Evolutionary conservation across 192 early-diverging fungal genomes (phyloP).

Genomic region (Kickxella alabastrina): DNA sequence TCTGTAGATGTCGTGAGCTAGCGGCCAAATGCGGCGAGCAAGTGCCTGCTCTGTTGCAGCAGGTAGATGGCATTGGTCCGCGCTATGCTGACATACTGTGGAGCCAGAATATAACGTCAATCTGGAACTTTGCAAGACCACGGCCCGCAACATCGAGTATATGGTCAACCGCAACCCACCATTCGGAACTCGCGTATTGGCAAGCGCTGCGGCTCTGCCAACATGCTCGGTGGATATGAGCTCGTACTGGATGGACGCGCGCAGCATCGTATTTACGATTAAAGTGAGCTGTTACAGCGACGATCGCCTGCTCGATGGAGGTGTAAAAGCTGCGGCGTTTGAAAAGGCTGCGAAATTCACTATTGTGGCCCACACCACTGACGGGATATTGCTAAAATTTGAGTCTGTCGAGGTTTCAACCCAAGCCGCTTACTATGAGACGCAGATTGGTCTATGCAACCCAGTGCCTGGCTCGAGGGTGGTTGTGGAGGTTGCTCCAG

Average conservation of each 20-base stretch:
- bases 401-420: constrained; percentile 13
- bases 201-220: constrained; percentile 12
- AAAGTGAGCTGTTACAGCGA: not conserved
- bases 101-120: constrained; percentile 48
- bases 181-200: constrained; percentile 56
- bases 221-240: constrained; percentile 2
- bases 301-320: not conserved
- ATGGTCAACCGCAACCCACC: constrained; percentile 55
- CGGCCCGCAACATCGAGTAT: constrained; percentile 53
- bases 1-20: constrained; percentile 30
- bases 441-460: constrained; percentile 31
- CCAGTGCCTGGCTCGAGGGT: constrained; percentile 13
- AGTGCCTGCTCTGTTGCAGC: constrained; percentile 49
- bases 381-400: constrained; percentile 27
- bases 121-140: constrained; percentile 23
- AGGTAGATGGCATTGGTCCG: constrained; percentile 59
- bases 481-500: constrained; percentile 28
- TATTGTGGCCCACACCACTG: constrained; percentile 22
- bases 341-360: constrained; percentile 5
- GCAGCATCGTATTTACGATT: constrained; percentile 29
- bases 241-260: constrained; percentile 17
- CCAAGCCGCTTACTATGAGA: constrained; percentile 12
- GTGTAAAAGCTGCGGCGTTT: no score
- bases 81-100: constrained; percentile 48
- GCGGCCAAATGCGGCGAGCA: constrained; percentile 48